A percentile compares a stretch with the other conserved stretches of the same genome.
Conservation (phyloP, 2,329 filamentous ascomycete species). For the Grosmannia serpens region DNA sequence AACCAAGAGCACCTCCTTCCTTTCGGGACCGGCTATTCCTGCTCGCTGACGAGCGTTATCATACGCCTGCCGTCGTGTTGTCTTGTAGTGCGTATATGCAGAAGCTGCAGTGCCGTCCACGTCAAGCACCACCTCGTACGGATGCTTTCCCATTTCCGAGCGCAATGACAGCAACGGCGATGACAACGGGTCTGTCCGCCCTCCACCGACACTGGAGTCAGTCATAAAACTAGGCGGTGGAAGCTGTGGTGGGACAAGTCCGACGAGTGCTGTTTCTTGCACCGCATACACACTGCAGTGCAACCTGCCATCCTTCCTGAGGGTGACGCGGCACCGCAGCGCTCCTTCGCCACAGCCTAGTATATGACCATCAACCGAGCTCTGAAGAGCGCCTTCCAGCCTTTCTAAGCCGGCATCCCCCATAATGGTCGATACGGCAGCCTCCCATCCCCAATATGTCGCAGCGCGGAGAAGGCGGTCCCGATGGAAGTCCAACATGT, state of each 20-base stretch:
- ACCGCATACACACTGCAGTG: constrained; percentile 26
- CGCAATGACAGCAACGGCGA: constrained; percentile 9
- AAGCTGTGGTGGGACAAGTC: constrained; percentile 46
- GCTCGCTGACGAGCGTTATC: constrained; percentile 54
- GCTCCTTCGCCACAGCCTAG: constrained; percentile 16
- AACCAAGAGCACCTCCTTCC: constrained; percentile 64
- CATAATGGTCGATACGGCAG: constrained; percentile 30
- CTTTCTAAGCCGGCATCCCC: constrained; percentile 33
- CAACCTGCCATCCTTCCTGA: constrained; percentile 37
- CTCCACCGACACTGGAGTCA: constrained; percentile 6
- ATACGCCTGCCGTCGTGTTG: constrained; percentile 63
- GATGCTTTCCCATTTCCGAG: constrained; percentile 13
- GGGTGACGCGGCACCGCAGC: constrained; percentile 42
- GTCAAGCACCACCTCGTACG: constrained; percentile 35
- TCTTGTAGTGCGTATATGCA: constrained; percentile 78
- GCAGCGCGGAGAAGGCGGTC: constrained; percentile 63
- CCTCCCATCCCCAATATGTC: constrained; percentile 41
- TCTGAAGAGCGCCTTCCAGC: constrained; percentile 24
- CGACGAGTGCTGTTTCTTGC: constrained; percentile 29
- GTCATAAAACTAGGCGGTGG: constrained; percentile 28
- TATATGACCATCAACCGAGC: neutral
- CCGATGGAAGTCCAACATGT: constrained; percentile 69
- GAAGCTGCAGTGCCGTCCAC: constrained; percentile 28
- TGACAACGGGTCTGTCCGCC: no score
- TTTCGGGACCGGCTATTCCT: constrained; percentile 39